Evolutionary conservation across 2,329 filamentous ascomycete species (phyloP), one percentile per base, ranked within the genome.

Genomic region (Penicillium sp.): DNA sequence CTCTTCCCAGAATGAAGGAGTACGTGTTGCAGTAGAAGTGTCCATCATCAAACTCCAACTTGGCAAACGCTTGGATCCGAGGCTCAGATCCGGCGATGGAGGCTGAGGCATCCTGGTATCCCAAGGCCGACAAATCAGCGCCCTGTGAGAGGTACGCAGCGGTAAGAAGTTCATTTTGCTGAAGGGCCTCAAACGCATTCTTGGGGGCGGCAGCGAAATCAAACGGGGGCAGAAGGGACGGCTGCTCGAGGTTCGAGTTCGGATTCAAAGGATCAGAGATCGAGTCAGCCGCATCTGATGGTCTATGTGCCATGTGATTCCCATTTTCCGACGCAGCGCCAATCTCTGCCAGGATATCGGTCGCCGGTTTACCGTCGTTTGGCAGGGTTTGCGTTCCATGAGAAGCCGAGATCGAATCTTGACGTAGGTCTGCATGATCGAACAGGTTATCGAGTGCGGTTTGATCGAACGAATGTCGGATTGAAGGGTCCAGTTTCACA

Each of bases 1-100:
- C 77, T 56, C 79, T 74, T 28, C 77, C 77, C n/a, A 82, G 65
- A 34, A 77, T 72, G 39, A 81, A 74, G 18, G 75, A 73, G 50
- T 76, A 76, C 4, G 76, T 80, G 46, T 75, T 79, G 63, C 80
- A 75, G 55, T 80, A 80, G 56, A 79, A 82, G 52, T 78, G 76
- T 36, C 78, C 77, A 60, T 82, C 78, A 35, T 75, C 70, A 56
- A 82, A 81, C 51, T 76, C 73, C 31, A 82, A 67, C 55, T 79
- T 79, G 27, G 78, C 79, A 59, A 77, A 82, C 22, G 77, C 78
- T 47, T 75, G 71, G 43, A 79, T 74, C 32, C 62, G 58, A 30
- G 65, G 65, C 43, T 68, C 65, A 1, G 65, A 67, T 11, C 64
- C 65, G 12, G 58, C 55, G 20, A 61, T 50, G n/a, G 65, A 67